A percentile compares a stretch with the other conserved stretches of the same genome.
phyloP scores from a whole-genome alignment of 768 basidiomycete genomes.

The Rhodotorula paludigena region DNA sequence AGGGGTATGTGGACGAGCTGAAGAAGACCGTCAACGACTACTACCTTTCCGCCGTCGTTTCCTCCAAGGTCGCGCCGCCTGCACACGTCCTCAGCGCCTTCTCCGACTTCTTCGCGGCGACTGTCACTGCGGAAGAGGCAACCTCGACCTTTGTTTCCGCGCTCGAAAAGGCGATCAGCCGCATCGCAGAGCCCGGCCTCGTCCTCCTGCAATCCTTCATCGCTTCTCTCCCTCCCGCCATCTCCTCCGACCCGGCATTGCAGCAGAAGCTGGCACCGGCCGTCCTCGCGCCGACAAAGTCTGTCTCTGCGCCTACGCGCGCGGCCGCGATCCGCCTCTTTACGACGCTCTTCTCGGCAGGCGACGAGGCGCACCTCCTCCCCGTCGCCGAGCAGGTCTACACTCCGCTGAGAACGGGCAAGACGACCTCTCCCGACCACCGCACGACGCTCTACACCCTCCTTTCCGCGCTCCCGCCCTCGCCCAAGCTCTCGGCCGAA shows the following conservation, averaged over 20 bases:
- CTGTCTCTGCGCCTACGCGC: slow-evolving; percentile 47
- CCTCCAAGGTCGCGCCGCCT: slow-evolving; percentile 62
- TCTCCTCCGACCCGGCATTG: slow-evolving; percentile 59
- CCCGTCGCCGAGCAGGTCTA: slow-evolving; percentile 61
- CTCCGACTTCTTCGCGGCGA: slow-evolving; percentile 38
- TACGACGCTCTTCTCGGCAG: slow-evolving; percentile 34
- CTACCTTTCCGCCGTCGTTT: slow-evolving; percentile 61
- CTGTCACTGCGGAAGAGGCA: slow-evolving; percentile 52
- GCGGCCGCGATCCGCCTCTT: slow-evolving; percentile 44
- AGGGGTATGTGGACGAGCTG: slow-evolving; percentile 51
- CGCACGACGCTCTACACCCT: slow-evolving; percentile 74
- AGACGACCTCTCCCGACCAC: slow-evolving; percentile 82
- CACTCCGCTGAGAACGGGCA: slow-evolving; percentile 70
- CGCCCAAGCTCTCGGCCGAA: slow-evolving; percentile 52
- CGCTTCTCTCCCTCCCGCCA: slow-evolving; percentile 49
- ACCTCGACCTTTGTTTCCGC: slow-evolving; percentile 59
- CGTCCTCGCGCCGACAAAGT: slow-evolving; percentile 39
- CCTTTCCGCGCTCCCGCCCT: slow-evolving; percentile 54
- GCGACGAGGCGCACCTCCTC: slow-evolving; percentile 42
- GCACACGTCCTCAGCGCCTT: slow-evolving; percentile 52
- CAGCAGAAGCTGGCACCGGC: slow-evolving; percentile 44
- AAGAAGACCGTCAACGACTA: slow-evolving; percentile 54
- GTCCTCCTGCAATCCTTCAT: slow-evolving; percentile 44
- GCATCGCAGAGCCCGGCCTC: slow-evolving; percentile 74
- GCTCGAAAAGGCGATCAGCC: slow-evolving; percentile 72